A percentile compares a stretch with the other conserved stretches of the same genome.
These are phyloP conservation scores for Eucalyptus fibrosa DNA, from an alignment of 345 rosid genomes.

Conservation along the genomic window DNA sequence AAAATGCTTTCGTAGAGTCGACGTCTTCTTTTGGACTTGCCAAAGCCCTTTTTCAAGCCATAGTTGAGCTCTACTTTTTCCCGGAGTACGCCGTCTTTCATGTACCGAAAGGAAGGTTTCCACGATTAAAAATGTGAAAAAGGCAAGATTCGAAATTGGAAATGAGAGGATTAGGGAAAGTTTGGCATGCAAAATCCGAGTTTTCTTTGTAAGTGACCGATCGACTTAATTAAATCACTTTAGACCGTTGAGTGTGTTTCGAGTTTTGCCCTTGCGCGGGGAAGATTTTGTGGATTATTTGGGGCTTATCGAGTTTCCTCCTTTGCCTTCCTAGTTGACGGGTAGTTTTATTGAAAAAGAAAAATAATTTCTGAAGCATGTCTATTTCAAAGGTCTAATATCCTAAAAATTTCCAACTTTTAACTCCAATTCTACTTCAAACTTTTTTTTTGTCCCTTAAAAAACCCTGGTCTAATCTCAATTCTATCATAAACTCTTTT, in stretches of 20 bases:
- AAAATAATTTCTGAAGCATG: not conserved
- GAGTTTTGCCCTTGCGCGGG: not conserved
- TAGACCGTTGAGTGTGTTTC: not conserved
- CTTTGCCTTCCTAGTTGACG: not conserved
- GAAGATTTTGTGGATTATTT: not conserved
- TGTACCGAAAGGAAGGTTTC: not conserved
- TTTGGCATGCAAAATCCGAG: not conserved
- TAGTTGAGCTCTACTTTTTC: not conserved
- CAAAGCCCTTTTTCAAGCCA: not conserved
- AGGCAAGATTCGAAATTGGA: not conserved
- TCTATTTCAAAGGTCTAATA: not conserved
- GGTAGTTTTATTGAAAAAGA: not conserved
- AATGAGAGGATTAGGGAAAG: not conserved
- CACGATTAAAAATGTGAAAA: not conserved
- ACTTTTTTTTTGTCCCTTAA: too few species aligned
- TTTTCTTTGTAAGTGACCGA: not conserved
- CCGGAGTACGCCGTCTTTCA: not conserved
- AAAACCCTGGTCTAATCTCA: too few species aligned
- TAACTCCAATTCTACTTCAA: too few species aligned
- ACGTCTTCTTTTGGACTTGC: not conserved
- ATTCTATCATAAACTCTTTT: too few species aligned
- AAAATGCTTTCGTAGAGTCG: not conserved
- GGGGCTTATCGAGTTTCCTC: not conserved
- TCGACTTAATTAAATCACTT: not conserved
- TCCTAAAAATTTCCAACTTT: too few species aligned